These are phyloP conservation scores for Obelidium mucronatum DNA, from an alignment of 192 early-diverging fungal genomes.

Conservation along the genomic window DNA sequence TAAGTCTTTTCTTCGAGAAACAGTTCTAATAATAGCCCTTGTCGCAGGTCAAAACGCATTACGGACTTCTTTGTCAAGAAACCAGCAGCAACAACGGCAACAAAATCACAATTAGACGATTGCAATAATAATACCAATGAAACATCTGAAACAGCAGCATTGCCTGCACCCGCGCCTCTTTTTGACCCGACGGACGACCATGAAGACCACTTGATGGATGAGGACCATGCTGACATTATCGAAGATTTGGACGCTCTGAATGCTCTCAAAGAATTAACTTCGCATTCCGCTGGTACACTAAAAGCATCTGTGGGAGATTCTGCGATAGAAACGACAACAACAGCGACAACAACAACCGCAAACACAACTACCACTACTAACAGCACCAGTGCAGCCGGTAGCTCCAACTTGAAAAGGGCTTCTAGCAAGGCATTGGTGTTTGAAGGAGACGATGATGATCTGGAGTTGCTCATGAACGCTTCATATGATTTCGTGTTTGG, in stretches of 20 bases:
- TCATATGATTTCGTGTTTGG: slow-evolving; percentile 25
- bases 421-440: slow-evolving; percentile 2
- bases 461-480: slow-evolving; percentile 23
- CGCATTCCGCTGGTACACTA: too few relatives aligned
- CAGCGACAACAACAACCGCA: neutral
- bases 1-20: too few relatives aligned
- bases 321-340: neutral
- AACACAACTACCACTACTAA: too few relatives aligned
- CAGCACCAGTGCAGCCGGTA: neutral
- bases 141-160: neutral
- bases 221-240: neutral
- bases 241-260: neutral
- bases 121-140: neutral
- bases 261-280: too few relatives aligned
- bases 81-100: neutral
- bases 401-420: neutral
- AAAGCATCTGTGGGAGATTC: too few relatives aligned
- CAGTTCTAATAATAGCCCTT: neutral
- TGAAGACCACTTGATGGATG: slow-evolving; percentile 16
- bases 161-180: neutral
- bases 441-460: slow-evolving; percentile 29
- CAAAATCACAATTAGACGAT: neutral
- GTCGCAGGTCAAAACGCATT: slow-evolving; percentile 52
- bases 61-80: slow-evolving; percentile 66
- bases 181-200: slow-evolving; percentile 31